Percentiles rank a stretch among this genome's conserved stretches.
phyloP scores from a whole-genome alignment of 2,329 filamentous ascomycete species.

The Ophiosphaerella herpotricha region DNA sequence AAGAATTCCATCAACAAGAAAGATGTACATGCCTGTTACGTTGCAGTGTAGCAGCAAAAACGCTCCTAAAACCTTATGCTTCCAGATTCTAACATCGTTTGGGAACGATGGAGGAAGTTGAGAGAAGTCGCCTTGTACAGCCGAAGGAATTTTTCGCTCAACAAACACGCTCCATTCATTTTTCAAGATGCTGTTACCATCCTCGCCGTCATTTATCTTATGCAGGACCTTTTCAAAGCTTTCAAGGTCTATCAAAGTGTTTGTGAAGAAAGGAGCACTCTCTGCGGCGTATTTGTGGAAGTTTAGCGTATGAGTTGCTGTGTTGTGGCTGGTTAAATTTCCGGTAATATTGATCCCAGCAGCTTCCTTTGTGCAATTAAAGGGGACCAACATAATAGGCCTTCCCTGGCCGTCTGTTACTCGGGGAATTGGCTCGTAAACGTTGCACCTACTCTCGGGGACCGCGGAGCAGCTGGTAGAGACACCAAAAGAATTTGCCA shows the following conservation, averaged over 20 bases:
- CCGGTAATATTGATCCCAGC: constrained; percentile 12
- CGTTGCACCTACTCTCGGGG: constrained; percentile 5
- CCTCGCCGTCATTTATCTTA: constrained; percentile 4
- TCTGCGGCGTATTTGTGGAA: constrained; percentile 1
- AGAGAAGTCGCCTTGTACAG: constrained; percentile 10
- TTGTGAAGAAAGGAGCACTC: background rate
- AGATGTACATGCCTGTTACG: constrained; percentile 6
- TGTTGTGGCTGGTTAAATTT: constrained; percentile 9
- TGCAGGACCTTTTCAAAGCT: background rate
- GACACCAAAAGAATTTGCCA: constrained; percentile 12
- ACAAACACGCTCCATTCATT: constrained; percentile 11
- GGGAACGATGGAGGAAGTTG: constrained; percentile 5
- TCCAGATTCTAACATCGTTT: constrained; percentile 11
- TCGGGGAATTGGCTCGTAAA: background rate
- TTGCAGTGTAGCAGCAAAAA: constrained; percentile 12
- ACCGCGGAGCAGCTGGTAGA: constrained; percentile 18
- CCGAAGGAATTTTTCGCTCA: constrained; percentile 9
- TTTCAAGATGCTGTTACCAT: constrained; percentile 10
- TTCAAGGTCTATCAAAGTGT: background rate
- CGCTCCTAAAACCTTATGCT: constrained; percentile 4
- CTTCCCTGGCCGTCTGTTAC: background rate
- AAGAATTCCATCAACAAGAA: background rate
- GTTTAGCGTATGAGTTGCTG: background rate
- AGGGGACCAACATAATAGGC: constrained; percentile 5
- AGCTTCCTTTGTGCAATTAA: constrained; percentile 12